phyloP scores from a whole-genome alignment of 2,329 filamentous ascomycete species.

The Parastagonospora nodorum region DNA sequence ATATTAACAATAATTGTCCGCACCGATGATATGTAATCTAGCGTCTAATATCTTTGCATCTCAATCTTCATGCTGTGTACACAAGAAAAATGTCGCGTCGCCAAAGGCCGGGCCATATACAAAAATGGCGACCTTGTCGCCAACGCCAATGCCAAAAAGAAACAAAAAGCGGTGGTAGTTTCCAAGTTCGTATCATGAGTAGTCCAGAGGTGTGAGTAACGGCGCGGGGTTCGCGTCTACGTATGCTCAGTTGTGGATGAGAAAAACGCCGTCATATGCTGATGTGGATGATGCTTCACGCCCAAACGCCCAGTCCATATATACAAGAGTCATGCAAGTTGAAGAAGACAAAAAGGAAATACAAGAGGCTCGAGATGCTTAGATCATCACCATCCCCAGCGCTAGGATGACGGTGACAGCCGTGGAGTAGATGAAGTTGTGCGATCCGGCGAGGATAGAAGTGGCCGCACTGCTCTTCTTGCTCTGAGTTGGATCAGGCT shows the following conservation, averaged over 20 bases:
- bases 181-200: too few relatives aligned
- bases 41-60: too few relatives aligned
- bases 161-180: too few relatives aligned
- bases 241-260: neutral
- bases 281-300: neutral
- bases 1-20: too few relatives aligned
- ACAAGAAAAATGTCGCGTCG: too few relatives aligned
- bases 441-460: conserved; percentile 10
- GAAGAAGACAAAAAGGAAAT: neutral
- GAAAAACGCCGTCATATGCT: neutral
- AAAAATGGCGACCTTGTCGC: too few relatives aligned
- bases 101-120: too few relatives aligned
- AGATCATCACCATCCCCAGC: conserved; percentile 3
- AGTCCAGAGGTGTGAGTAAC: too few relatives aligned
- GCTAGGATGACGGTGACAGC: conserved; percentile 17
- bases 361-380: neutral
- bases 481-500: conserved; percentile 30
- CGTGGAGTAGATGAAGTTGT: conserved; percentile 14
- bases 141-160: too few relatives aligned
- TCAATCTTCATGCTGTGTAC: too few relatives aligned
- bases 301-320: neutral
- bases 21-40: too few relatives aligned
- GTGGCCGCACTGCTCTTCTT: conserved; percentile 34
- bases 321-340: neutral
- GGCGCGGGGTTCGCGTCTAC: conserved; percentile 7